Percentiles rank a stretch among this genome's conserved stretches.
phyloP scores from a whole-genome alignment of 2,329 filamentous ascomycete species.

The Penicillium sp. region DNA sequence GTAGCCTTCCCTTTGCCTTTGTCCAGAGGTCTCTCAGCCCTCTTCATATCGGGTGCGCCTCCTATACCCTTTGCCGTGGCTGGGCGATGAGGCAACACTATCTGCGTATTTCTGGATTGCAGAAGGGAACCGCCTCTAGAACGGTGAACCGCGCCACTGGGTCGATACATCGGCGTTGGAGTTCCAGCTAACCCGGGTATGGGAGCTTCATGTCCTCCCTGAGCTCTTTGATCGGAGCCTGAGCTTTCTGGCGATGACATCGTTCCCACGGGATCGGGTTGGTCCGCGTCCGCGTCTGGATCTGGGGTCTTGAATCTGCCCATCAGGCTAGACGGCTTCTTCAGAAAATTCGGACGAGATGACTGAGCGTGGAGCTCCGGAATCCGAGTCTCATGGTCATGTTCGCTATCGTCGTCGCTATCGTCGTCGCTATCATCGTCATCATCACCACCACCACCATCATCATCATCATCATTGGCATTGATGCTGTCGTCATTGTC shows the following conservation, averaged over 20 bases:
- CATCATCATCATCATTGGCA: background rate
- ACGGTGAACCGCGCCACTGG: background rate
- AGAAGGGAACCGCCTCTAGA: background rate
- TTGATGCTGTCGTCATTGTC: background rate
- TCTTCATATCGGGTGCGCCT: background rate
- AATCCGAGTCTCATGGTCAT: background rate
- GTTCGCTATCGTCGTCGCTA: background rate
- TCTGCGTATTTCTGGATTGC: background rate
- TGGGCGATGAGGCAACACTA: background rate
- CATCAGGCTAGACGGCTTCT: background rate
- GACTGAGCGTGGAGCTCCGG: background rate
- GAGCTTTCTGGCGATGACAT: too few species aligned
- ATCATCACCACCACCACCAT: background rate
- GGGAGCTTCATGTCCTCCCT: too few species aligned
- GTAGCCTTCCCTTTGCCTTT: background rate
- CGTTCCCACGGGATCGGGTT: background rate
- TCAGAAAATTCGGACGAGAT: background rate
- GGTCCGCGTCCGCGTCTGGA: background rate
- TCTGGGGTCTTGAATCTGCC: background rate
- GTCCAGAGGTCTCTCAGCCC: background rate
- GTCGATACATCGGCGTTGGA: too few species aligned
- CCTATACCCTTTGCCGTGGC: background rate
- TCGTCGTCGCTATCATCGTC: background rate
- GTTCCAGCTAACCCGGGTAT: too few species aligned
- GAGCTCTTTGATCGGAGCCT: too few species aligned